Evolutionary conservation across 116 monocot species (phyloP).

Genomic region (Dioscorea cayenensis): DNA sequence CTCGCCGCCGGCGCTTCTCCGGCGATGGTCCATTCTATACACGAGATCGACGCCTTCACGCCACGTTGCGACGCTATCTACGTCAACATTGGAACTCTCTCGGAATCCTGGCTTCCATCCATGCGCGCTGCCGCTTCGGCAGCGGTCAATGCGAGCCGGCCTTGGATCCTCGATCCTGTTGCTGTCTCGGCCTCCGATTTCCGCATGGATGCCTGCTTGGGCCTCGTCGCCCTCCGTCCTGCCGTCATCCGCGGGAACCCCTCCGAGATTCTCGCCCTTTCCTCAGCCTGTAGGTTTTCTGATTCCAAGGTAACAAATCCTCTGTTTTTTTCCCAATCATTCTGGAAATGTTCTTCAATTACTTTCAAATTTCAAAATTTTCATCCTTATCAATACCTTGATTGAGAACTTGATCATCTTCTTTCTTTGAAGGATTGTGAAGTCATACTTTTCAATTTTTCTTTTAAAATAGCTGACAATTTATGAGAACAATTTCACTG

Average conservation of each 20-base stretch:
- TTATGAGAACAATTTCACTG: no score
- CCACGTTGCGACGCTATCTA: slow-evolving; percentile 44
- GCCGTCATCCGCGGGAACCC: slow-evolving; percentile 66
- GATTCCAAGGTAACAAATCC: slow-evolving; percentile 31
- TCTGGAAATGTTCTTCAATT: no score
- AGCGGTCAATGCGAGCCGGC: slow-evolving; percentile 22
- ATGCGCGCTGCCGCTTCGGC: slow-evolving; percentile 61
- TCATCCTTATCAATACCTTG: no score
- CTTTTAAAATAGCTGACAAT: no score
- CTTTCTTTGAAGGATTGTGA: no score
- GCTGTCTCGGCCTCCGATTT: slow-evolving; percentile 65
- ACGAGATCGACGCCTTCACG: slow-evolving; percentile 62
- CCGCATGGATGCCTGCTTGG: slow-evolving; percentile 47
- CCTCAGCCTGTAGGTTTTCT: slow-evolving; percentile 16
- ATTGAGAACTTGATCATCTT: no score
- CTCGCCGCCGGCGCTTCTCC: slow-evolving; percentile 78
- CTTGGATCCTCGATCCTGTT: slow-evolving; percentile 92
- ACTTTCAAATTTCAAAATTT: no score
- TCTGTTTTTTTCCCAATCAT: not conserved
- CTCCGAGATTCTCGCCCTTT: slow-evolving; percentile 66
- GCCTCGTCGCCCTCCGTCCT: slow-evolving; percentile 37
- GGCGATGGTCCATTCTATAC: slow-evolving; percentile 73
- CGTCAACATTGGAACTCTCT: slow-evolving; percentile 75
- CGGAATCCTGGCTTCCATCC: slow-evolving; percentile 49
- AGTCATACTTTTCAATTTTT: no score